A percentile compares a stretch with the other conserved stretches of the same genome.
Evolutionary conservation across 768 basidiomycete genomes (phyloP).

Genomic region (Leccinum broughii): DNA sequence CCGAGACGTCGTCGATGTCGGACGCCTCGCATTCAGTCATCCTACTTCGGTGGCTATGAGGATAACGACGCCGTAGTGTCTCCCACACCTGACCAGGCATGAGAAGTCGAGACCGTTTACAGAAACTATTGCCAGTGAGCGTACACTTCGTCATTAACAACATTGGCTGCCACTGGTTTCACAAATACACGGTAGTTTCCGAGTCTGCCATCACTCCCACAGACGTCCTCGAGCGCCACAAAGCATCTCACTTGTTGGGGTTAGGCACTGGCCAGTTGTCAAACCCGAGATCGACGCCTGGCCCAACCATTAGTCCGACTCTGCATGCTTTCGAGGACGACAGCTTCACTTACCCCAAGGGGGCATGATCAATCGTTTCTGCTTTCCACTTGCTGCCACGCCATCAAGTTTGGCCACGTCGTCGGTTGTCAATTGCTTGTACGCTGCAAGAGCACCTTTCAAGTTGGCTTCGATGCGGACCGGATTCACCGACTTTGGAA

Average conservation of each 20-base stretch:
- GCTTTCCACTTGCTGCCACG: constrained; percentile 59
- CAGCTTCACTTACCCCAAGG: constrained; percentile 59
- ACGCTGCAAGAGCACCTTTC: constrained; percentile 48
- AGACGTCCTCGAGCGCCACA: background rate
- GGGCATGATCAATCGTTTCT: constrained; percentile 67
- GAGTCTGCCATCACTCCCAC: background rate
- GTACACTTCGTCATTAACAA: background rate
- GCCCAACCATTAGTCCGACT: constrained; percentile 15
- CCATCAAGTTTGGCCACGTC: constrained; percentile 60
- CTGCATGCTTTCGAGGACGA: background rate
- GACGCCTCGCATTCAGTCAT: background rate
- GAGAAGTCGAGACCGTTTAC: background rate
- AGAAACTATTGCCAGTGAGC: background rate
- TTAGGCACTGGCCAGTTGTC: constrained; percentile 52
- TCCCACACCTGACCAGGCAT: constrained; percentile 4
- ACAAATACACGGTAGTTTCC: background rate
- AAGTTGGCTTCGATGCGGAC: constrained; percentile 64
- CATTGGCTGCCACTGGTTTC: background rate
- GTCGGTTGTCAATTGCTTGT: constrained; percentile 44
- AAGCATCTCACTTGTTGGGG: constrained; percentile 5
- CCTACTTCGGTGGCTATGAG: background rate
- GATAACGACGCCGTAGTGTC: background rate
- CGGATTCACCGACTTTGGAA: constrained; percentile 79
- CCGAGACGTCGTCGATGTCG: background rate
- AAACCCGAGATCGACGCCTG: constrained; percentile 68